phyloP scores from a whole-genome alignment of 768 basidiomycete genomes.

The Suillus weaverae region DNA sequence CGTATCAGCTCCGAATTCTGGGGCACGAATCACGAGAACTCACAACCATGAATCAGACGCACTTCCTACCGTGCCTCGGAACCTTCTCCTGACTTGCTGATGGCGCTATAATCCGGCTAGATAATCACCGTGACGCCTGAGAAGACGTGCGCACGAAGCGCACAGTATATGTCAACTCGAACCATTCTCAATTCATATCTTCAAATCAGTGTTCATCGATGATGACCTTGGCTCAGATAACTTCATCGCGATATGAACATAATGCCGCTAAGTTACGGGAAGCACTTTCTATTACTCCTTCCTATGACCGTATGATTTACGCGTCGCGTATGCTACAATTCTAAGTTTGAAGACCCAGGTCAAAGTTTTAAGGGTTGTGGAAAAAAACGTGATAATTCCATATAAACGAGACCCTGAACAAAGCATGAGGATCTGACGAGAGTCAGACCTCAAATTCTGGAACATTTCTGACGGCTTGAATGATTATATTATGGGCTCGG shows the following conservation, averaged over 20 bases:
- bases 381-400: background rate
- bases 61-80: background rate
- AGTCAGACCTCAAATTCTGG: background rate
- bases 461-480: background rate
- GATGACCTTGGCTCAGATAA: background rate
- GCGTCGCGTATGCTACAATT: background rate
- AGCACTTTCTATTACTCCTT: background rate
- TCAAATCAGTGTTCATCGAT: conserved; percentile 4
- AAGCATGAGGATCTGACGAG: background rate
- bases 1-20: background rate
- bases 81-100: background rate
- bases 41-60: background rate
- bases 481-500: conserved; percentile 2
- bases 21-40: background rate
- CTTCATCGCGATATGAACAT: background rate
- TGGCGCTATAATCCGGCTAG: background rate
- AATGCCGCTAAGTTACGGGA: conserved; percentile 3
- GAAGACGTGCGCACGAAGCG: conserved; percentile 4
- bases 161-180: background rate
- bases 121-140: conserved; percentile 3
- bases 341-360: background rate
- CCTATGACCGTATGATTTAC: background rate
- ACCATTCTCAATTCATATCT: background rate
- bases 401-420: background rate
- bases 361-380: background rate